These are phyloP conservation scores for Cercospora sp. DNA, from an alignment of 2,329 filamentous ascomycete species.

Conservation along the genomic window DNA sequence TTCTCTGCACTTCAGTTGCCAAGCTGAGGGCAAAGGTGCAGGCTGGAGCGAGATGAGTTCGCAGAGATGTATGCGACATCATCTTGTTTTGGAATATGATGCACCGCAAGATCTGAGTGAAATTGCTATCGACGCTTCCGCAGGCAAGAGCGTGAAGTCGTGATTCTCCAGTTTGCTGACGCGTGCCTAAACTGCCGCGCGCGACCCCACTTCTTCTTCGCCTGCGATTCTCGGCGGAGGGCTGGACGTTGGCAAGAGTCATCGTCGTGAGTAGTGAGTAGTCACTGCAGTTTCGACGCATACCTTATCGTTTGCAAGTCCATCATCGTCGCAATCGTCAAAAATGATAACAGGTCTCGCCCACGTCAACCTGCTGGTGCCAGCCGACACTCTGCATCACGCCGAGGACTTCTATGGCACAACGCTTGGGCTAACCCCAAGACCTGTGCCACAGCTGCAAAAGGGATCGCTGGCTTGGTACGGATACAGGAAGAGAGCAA, in stretches of 20 bases:
- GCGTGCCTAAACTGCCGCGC: not conserved
- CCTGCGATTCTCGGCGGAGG: not conserved
- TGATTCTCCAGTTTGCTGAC: not conserved
- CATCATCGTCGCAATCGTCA: not conserved
- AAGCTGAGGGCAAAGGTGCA: not conserved
- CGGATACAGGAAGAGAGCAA: not conserved
- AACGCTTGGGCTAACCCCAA: constrained; percentile 57
- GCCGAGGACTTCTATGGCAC: constrained; percentile 57
- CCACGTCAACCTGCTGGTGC: constrained; percentile 62
- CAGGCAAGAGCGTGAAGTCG: not conserved
- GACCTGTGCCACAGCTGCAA: constrained; percentile 56
- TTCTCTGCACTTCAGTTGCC: not conserved
- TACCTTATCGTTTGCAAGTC: not conserved
- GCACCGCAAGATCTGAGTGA: not conserved
- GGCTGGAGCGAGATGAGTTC: not conserved
- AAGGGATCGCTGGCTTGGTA: constrained; percentile 57
- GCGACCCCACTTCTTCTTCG: not conserved
- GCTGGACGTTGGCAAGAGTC: not conserved
- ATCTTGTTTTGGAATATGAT: not conserved
- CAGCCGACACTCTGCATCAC: constrained; percentile 52
- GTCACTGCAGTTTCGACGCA: not conserved
- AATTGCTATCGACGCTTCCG: not conserved
- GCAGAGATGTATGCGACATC: not conserved
- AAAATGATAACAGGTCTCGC: constrained; percentile 56
- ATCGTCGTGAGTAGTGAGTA: not conserved